These are phyloP conservation scores for Penicillium sp. DNA, from an alignment of 2,329 filamentous ascomycete genomes.

Conservation along the genomic window DNA sequence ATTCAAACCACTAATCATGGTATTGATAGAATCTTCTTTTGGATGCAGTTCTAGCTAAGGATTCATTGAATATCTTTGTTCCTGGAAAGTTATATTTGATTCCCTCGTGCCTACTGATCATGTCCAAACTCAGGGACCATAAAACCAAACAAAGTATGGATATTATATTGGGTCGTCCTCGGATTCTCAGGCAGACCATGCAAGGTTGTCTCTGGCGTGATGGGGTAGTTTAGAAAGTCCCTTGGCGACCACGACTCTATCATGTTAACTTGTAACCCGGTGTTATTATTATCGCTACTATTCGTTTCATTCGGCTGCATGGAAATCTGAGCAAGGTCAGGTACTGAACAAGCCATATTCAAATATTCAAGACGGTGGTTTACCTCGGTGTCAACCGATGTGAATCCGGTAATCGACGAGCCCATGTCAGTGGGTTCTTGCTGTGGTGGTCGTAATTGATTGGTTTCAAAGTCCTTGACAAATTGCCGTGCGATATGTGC, in stretches of 20 bases:
- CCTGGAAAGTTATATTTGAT: too few relatives aligned
- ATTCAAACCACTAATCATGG: background rate
- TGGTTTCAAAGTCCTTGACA: slow-evolving; percentile 15
- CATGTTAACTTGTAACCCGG: background rate
- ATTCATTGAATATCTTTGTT: too few relatives aligned
- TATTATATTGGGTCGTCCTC: background rate
- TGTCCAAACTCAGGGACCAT: background rate
- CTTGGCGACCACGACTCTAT: background rate
- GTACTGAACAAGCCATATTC: background rate
- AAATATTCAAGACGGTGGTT: background rate
- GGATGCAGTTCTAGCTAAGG: too few relatives aligned
- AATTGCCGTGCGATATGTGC: slow-evolving; percentile 47
- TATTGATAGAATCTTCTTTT: too few relatives aligned
- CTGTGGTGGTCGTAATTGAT: background rate
- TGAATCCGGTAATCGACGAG: background rate
- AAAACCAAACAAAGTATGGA: background rate
- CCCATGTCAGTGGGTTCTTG: background rate
- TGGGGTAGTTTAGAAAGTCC: background rate
- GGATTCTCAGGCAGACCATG: background rate
- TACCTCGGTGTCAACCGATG: background rate
- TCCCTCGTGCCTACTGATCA: background rate
- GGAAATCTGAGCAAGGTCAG: background rate
- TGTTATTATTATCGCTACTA: too few relatives aligned
- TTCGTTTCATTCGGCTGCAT: background rate
- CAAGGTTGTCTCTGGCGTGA: background rate